Evolutionary conservation across 148 eudicot genomes (phyloP), one percentile per base, ranked within the genome.

Genomic region (Rhododendron williamsianum): DNA sequence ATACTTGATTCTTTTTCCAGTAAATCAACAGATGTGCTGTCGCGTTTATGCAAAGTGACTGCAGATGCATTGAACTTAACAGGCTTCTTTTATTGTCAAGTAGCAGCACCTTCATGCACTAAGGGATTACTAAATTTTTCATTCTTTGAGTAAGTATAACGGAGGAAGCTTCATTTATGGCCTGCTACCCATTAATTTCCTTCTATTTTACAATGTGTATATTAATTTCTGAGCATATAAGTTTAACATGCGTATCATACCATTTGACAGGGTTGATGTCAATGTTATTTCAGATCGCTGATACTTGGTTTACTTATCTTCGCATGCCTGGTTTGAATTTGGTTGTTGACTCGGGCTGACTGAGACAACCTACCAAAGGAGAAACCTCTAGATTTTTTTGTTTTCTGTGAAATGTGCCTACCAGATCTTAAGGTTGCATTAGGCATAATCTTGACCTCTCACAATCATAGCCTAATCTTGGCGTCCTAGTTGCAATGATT

Each of bases 51-150:
- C 88, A 93, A 93, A 88, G 96, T 95, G 85, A 98, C 98, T 73
- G 89, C 88, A 72, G 89, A 93, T 81, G 95, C 98, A 23, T 86
- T 97, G 89, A 91, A 94, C 36, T 89, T 92, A 82, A 97, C 98
- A 56, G 98, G 98, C 33, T 91, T 95, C 82, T 95, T 95, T 82
- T 84, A 91, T 86, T 90, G 94, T 84, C 93, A 93, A 89, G 86
- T 93, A 15, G 85, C 89, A 74, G 93, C 96, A 43, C 72, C 79
- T 86, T 84, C 89, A 86, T 87, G 90, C 82, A 69, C 87, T 33
- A 82, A 88, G 54, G 88, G 86, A 83, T 86, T 91, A 82, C 18
- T 80, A 36, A 84, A 84, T 18, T 82, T 30, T 51, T 87, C 90
- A 67, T 46, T 52, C 38, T 67, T 54, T 67, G 83, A 77, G 89